Percentiles rank a stretch among this genome's conserved stretches.
These are phyloP conservation scores for Pichia sp. DNA, from an alignment of 1,139 yeast species.

Conservation along the genomic window DNA sequence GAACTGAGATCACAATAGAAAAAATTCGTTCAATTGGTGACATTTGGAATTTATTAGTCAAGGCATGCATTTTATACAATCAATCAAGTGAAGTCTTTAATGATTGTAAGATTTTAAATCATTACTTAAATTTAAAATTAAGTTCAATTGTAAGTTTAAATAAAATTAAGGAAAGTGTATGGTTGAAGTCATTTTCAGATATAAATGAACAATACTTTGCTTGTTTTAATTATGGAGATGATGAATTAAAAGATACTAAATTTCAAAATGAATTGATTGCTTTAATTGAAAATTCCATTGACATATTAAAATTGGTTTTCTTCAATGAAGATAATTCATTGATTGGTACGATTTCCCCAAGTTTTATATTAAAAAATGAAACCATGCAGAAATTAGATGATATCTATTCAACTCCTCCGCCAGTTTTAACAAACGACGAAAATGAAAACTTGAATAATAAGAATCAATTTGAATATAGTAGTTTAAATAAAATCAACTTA, in stretches of 20 bases:
- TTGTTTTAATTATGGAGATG: conserved; percentile 23
- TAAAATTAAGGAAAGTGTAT: conserved; percentile 31
- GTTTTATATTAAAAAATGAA: conserved; percentile 12
- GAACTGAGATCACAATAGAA: conserved; percentile 12
- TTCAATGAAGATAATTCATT: conserved; percentile 21
- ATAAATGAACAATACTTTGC: conserved; percentile 27
- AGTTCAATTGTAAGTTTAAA: conserved; percentile 26
- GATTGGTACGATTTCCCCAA: conserved; percentile 18
- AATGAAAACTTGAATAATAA: too few species aligned
- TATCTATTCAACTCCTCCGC: conserved; percentile 12
- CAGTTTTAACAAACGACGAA: conserved; percentile 1
- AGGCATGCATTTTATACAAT: conserved; percentile 25
- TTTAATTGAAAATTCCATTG: conserved; percentile 25
- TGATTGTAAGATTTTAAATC: conserved; percentile 29
- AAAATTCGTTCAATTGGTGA: conserved; percentile 22
- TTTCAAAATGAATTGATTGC: conserved; percentile 22
- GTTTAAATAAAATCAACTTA: conserved; percentile 24
- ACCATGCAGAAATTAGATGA: conserved; percentile 14
- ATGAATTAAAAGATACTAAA: conserved; percentile 21
- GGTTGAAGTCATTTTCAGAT: conserved; percentile 30
- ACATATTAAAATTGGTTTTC: conserved; percentile 26
- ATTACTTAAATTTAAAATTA: conserved; percentile 28
- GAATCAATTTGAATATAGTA: conserved; percentile 10
- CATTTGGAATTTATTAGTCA: conserved; percentile 29
- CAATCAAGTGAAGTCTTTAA: conserved; percentile 24